Evolutionary conservation across 208 protist species (phyloP).

Genomic region (Leishmania braziliensis): DNA sequence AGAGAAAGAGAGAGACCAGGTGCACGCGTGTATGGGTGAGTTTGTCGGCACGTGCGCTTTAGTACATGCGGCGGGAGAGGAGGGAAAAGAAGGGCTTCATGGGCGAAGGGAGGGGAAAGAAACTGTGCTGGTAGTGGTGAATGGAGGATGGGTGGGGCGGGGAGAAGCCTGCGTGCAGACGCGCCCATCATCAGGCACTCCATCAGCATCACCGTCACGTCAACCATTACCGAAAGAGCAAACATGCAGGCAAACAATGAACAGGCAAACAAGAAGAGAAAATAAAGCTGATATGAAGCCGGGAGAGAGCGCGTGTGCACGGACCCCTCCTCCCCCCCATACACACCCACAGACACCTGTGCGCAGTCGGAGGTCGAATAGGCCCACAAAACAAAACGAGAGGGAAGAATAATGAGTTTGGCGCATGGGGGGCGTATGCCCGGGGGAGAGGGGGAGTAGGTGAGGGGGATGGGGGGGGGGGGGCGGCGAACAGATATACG

Average conservation of each 20-base stretch:
- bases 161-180: too few relatives aligned
- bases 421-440: neutral
- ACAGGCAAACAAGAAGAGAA: neutral
- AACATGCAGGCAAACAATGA: neutral
- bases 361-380: neutral
- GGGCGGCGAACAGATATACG: neutral
- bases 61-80: neutral
- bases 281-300: neutral
- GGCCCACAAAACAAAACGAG: slow-evolving; percentile 1
- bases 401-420: neutral
- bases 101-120: too few relatives aligned
- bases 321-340: too few relatives aligned
- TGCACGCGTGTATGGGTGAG: neutral
- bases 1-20: neutral
- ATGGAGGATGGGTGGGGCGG: too few relatives aligned
- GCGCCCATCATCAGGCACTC: neutral
- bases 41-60: too few relatives aligned
- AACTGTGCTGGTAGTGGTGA: too few relatives aligned
- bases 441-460: neutral
- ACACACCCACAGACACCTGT: neutral
- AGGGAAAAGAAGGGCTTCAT: neutral
- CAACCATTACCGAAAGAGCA: neutral
- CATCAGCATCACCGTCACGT: neutral
- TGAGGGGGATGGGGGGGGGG: neutral
- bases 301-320: too few relatives aligned